Conservation (phyloP, 768 basidiomycete genomes). For the Phlegmacium glaucopus region DNA sequence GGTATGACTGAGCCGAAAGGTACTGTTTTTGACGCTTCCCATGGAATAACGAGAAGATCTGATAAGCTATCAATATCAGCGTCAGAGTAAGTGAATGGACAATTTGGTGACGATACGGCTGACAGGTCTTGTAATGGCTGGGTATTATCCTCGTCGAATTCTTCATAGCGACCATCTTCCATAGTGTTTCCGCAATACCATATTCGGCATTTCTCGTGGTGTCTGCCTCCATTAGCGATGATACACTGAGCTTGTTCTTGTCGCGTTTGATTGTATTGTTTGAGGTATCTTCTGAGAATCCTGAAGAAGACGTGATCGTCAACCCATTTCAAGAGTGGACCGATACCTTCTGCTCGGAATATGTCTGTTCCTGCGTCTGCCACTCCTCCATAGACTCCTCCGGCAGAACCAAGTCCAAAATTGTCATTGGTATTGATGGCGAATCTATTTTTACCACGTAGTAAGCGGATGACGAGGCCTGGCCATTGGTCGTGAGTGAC, state of each 20-base stretch:
- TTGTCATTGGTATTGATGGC: conserved; percentile 15
- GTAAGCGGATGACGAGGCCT: conserved; percentile 20
- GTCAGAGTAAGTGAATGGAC: conserved; percentile 12
- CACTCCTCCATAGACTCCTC: conserved; percentile 17
- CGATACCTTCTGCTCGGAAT: conserved; percentile 14
- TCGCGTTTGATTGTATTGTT: conserved; percentile 18
- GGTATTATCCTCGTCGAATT: conserved; percentile 24
- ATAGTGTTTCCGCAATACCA: conserved; percentile 20
- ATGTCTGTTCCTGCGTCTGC: conserved; percentile 16
- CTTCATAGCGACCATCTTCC: not conserved
- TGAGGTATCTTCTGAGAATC: conserved; percentile 13
- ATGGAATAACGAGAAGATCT: conserved; percentile 13
- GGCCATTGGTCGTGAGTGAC: conserved; percentile 33
- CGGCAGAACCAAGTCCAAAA: conserved; percentile 16
- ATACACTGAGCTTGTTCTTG: conserved; percentile 5
- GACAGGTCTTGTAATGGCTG: conserved; percentile 21
- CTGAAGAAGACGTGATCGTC: conserved; percentile 24
- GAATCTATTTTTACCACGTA: conserved; percentile 9
- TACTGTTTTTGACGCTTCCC: conserved; percentile 11
- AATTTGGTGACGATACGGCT: conserved; percentile 8
- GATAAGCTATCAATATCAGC: conserved; percentile 26
- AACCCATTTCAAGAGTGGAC: conserved; percentile 22
- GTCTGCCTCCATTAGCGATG: not conserved
- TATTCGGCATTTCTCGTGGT: conserved; percentile 1
- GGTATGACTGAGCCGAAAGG: conserved; percentile 2